Conservation (phyloP, 495 filamentous ascomycete genomes). For the Bathelium albidoporum region DNA sequence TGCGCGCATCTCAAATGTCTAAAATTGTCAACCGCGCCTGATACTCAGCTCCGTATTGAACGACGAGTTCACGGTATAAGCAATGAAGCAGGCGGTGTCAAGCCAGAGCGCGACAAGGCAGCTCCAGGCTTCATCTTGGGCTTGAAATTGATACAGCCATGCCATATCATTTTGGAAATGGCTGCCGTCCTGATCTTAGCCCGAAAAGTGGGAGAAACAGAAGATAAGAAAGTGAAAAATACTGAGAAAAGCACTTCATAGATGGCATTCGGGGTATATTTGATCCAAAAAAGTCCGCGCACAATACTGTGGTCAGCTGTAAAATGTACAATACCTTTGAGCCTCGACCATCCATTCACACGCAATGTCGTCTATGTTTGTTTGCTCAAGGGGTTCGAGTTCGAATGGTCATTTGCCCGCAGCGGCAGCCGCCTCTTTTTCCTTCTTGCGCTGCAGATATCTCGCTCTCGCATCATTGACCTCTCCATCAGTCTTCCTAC, state of each 20-base stretch:
- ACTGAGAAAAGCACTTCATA: too few species aligned
- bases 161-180: constrained; percentile 16
- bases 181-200: constrained; percentile 20
- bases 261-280: background rate
- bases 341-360: background rate
- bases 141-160: constrained; percentile 18
- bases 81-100: background rate
- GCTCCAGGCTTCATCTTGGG: constrained; percentile 13
- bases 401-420: constrained; percentile 10
- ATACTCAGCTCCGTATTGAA: background rate
- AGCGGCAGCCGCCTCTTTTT: constrained; percentile 44
- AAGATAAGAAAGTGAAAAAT: background rate
- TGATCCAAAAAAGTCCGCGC: background rate
- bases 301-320: background rate
- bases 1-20: too few species aligned
- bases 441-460: constrained; percentile 74
- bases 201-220: too few species aligned
- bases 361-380: too few species aligned
- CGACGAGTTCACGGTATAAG: background rate
- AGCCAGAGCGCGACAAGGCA: background rate
- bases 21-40: background rate
- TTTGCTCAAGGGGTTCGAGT: background rate
- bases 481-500: constrained; percentile 61
- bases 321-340: background rate
- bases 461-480: constrained; percentile 79